Base-by-base conservation (phyloP, 1,139 yeast species). In the Trichomonascaceae sp. region DNA sequence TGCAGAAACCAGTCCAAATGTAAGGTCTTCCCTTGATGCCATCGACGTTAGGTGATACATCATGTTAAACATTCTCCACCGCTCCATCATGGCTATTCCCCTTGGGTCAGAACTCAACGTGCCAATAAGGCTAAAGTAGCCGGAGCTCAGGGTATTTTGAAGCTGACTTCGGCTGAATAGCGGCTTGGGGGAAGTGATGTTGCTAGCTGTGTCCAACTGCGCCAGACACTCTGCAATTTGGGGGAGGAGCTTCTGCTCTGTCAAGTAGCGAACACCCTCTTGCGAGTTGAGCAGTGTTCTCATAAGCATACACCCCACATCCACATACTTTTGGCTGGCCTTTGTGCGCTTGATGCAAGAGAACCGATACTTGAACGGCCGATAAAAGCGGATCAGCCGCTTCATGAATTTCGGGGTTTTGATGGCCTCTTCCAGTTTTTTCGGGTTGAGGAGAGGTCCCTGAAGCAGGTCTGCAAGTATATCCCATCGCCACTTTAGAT, bases 341-440 rank as follows among this genome's bases (percentile, higher is more conserved):
- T 71, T 62, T 25, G 74, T 62, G 37, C 65, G 60, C 28, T 65
- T 64, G 20, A 73, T 64, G 13, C 71, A 71, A 8, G 94, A 77
- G 53, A 84, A 89, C 38, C 95, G 60, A 48, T 76, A 76, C 54
- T 89, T 85, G 58, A 87, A 79, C 0, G 99, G 98, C 32, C 97
- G 66, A 52, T 76, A 89, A 52, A 89, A 92, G 3, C 94, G 80
- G 48, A 87, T 57, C 22, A 89, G 55, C 37, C 96, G 62, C 50
- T 89, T 87, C 54, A 87, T 67, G 47, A 89, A 84, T 48, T 85
- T 87, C 0, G 97, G 79, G 6, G 81, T 78, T 43, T 71, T 78
- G 27, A 76, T 64, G 0, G 80, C 62, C 41, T 89, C 98, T 22
- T 84, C 93, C 34, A 92, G 65, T 31, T 85, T 60, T 43, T 65